Conservation (phyloP, 305 asterid genomes). For the Fraxinus velutina region DNA sequence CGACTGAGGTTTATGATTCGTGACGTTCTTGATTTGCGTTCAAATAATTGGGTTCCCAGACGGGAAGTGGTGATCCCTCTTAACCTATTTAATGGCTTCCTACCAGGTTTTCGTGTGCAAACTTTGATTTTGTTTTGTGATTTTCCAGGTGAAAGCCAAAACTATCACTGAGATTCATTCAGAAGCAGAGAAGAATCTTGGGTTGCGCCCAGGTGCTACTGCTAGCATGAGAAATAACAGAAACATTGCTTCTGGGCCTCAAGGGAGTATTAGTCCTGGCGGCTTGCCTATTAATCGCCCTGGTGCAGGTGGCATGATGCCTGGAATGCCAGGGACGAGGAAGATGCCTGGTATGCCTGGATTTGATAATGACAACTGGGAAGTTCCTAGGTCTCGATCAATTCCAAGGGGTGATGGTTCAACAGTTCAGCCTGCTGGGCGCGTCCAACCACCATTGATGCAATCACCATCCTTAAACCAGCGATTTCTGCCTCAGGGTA, state of each 20-base stretch:
- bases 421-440: conserved; percentile 33
- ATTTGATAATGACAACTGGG: conserved; percentile 67
- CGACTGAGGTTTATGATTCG: conserved; percentile 80
- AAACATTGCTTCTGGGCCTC: conserved; percentile 36
- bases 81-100: conserved; percentile 21
- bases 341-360: conserved; percentile 82
- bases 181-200: conserved; percentile 70
- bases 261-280: conserved; percentile 47
- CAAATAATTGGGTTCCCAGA: conserved; percentile 85
- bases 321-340: conserved; percentile 85
- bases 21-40: conserved; percentile 73
- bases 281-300: conserved; percentile 62
- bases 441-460: conserved; percentile 35
- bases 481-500: conserved; percentile 28
- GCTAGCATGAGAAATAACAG: conserved; percentile 51
- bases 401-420: conserved; percentile 59
- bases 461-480: conserved; percentile 23
- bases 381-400: conserved; percentile 64
- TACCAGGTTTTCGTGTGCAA: not conserved
- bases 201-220: conserved; percentile 55
- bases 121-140: conserved; percentile 19
- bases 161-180: conserved; percentile 66
- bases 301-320: conserved; percentile 83
- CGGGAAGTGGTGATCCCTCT: conserved; percentile 67
- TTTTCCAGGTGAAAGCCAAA: conserved; percentile 67